These are phyloP conservation scores for Myrica gale DNA, from an alignment of 306 rosid species.

Conservation along the genomic window DNA sequence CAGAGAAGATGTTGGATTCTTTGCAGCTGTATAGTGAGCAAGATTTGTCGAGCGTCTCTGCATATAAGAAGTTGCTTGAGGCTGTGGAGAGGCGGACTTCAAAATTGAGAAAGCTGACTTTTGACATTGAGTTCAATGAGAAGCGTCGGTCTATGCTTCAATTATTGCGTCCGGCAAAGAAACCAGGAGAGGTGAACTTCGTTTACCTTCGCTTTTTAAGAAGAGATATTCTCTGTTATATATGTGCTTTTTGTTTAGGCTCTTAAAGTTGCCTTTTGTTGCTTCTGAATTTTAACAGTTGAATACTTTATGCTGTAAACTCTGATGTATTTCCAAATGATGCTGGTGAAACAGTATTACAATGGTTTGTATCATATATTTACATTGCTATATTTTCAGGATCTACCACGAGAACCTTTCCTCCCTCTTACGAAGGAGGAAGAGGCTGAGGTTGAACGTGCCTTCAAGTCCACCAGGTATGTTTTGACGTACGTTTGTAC, in stretches of 20 bases:
- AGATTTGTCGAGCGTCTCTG: slow-evolving; percentile 32
- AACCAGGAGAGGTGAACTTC: slow-evolving; percentile 47
- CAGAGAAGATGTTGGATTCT: slow-evolving; percentile 36
- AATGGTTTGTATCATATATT: background rate
- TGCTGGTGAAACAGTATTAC: background rate
- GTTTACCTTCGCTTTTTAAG: background rate
- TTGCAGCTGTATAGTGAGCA: slow-evolving; percentile 33
- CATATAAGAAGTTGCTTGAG: slow-evolving; percentile 68
- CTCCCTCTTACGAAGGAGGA: slow-evolving; percentile 64
- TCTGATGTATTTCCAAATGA: background rate
- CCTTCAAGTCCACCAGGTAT: slow-evolving; percentile 62
- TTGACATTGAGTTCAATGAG: slow-evolving; percentile 55
- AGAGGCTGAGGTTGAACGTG: slow-evolving; percentile 43
- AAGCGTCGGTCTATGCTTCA: slow-evolving; percentile 33
- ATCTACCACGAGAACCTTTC: slow-evolving; percentile 54
- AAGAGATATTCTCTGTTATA: background rate
- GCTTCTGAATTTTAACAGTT: background rate
- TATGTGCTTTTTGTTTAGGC: slow-evolving; percentile 3
- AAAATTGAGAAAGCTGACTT: slow-evolving; percentile 36
- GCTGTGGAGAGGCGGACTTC: slow-evolving; percentile 27
- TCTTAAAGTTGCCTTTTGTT: background rate
- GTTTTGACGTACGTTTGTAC: slow-evolving; percentile 23
- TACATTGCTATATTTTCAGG: slow-evolving; percentile 44
- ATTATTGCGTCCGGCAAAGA: slow-evolving; percentile 51
- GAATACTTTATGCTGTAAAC: background rate